These are phyloP conservation scores for Carallia brachiata DNA, from an alignment of 345 rosid species.

Conservation along the genomic window DNA sequence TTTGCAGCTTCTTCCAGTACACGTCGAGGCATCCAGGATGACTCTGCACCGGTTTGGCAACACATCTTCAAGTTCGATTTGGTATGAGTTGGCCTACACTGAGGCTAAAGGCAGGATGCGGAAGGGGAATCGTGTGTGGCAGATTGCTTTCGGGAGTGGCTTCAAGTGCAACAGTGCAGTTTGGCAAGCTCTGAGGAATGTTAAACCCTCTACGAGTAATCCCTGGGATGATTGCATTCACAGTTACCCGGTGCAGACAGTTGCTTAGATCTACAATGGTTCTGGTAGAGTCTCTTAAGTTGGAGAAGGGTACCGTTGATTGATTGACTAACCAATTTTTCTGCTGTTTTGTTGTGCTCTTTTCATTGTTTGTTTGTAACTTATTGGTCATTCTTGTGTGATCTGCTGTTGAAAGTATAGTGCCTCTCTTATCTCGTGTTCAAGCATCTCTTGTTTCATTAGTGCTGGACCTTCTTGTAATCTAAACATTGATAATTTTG, in stretches of 20 bases:
- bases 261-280: neutral
- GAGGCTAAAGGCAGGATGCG: conserved; percentile 16
- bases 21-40: conserved; percentile 21
- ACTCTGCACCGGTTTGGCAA: conserved; percentile 18
- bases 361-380: neutral
- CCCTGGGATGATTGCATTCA: conserved; percentile 9
- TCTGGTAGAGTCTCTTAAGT: neutral
- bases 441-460: neutral
- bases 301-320: neutral
- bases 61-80: conserved; percentile 15
- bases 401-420: neutral
- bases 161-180: conserved; percentile 13
- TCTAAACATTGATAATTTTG: neutral
- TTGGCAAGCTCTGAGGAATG: conserved; percentile 10
- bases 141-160: conserved; percentile 16
- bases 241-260: conserved; percentile 4
- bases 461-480: neutral
- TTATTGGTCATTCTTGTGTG: neutral
- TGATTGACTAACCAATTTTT: neutral
- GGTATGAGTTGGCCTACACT: conserved; percentile 18
- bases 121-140: conserved; percentile 18
- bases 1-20: neutral
- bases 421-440: neutral
- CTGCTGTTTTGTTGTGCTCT: neutral
- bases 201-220: neutral